Base-by-base conservation (phyloP, 768 basidiomycete species). In the Trametes punicea region DNA sequence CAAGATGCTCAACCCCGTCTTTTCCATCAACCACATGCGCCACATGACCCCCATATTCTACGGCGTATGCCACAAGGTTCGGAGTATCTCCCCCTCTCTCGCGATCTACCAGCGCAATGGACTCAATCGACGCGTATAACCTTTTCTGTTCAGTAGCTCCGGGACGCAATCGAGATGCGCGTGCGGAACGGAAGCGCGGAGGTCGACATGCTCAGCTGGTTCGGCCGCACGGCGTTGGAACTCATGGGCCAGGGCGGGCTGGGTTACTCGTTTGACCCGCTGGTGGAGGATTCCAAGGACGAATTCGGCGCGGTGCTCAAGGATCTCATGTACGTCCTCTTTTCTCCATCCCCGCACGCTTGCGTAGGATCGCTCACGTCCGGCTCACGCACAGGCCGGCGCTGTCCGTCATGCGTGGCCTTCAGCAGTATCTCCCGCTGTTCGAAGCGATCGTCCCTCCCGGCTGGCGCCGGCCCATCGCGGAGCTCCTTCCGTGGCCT, bases 161-260 rank as follows among this genome's bases (percentile, higher is more conserved):
- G 30, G 1, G 74, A 74, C 0, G 58, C 78, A 21, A 74, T 76
- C 52, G 72, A 68, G 5, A 63, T 78, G 6, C 71, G 72, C 18
- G 64, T 79, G 21, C 68, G 20, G 16, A 20, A 20, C 13, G 30
- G 29, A 7, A 18, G 51, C 7, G 36, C 13, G 5, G 62, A 67
- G 30, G 31, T 67, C 29, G 62, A 67, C 57, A 59, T 67, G 40
- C 44, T 65, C 4, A 18, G 47, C 10, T 67, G 66, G 64, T 62
- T 67, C 63, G 50, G 58, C 23, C 66, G 66, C 7, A 60, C 59
- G 7, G 65, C 67, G 7, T 62, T 68, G 15, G 67, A 68, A 46
- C 57, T 80, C 29, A 73, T 81, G 42, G 78, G 77, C 5, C 78
- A 76, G 65, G 73, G 73, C 23, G 77, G 79, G 4, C 69, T 81